These are phyloP conservation scores for Cucurbitaria berberidis DNA, from an alignment of 2,329 filamentous ascomycete genomes.

Conservation along the genomic window DNA sequence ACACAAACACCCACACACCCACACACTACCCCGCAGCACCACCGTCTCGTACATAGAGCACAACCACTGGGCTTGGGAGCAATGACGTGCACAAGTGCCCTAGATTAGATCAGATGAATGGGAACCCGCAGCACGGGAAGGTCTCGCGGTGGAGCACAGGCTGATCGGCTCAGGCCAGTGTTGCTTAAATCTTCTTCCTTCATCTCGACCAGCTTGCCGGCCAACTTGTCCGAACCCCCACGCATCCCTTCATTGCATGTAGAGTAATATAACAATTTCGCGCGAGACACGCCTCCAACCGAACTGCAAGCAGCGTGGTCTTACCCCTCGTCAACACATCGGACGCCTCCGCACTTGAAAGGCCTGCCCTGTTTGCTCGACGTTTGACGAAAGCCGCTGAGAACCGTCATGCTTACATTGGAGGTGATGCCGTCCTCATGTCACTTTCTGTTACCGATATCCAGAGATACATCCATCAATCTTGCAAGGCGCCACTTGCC, in stretches of 20 bases:
- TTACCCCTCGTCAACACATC: conserved; percentile 38
- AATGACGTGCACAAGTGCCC: conserved; percentile 24
- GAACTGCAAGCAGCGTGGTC: conserved; percentile 18
- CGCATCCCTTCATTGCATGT: conserved; percentile 12
- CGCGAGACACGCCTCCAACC: conserved; percentile 25
- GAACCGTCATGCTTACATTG: conserved; percentile 3
- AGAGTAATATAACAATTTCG: conserved; percentile 26
- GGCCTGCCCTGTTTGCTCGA: conserved; percentile 4
- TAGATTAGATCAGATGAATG: conserved; percentile 18
- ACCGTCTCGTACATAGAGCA: conserved; percentile 4
- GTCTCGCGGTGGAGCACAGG: conserved; percentile 6
- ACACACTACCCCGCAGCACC: conserved; percentile 28
- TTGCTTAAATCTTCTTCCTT: too few species aligned
- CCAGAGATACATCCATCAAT: too few species aligned
- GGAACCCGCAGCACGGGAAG: conserved; percentile 16
- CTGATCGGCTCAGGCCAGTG: neutral
- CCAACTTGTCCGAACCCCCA: conserved; percentile 20
- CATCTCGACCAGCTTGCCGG: too few species aligned
- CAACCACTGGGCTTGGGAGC: conserved; percentile 6
- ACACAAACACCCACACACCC: neutral
- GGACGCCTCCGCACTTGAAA: conserved; percentile 19
- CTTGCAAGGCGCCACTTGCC: neutral
- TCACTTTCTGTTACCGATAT: too few species aligned
- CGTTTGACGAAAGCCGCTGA: conserved; percentile 6
- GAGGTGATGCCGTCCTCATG: too few species aligned